These are phyloP conservation scores for Strobilomyces confusus DNA, from an alignment of 768 basidiomycete species.

Conservation along the genomic window DNA sequence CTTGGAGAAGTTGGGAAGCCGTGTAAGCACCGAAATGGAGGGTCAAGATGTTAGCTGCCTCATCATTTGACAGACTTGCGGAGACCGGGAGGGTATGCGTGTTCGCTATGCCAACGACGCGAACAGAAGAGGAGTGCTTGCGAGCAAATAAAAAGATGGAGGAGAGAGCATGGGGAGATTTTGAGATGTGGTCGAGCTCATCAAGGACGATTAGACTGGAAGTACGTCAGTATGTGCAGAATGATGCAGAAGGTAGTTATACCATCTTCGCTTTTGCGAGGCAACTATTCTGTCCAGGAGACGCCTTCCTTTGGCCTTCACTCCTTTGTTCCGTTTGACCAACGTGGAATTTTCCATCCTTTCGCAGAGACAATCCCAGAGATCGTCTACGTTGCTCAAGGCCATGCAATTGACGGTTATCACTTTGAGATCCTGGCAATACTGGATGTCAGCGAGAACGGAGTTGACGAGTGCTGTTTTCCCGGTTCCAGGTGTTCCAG, in stretches of 20 bases:
- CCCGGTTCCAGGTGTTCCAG: constrained; percentile 89
- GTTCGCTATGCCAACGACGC: constrained; percentile 84
- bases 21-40: constrained; percentile 82
- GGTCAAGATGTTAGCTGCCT: constrained; percentile 47
- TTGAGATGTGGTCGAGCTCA: constrained; percentile 80
- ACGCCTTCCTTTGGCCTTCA: constrained; percentile 46
- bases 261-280: constrained; percentile 53
- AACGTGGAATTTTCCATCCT: constrained; percentile 40
- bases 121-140: constrained; percentile 46
- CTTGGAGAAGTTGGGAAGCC: constrained; percentile 62
- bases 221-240: constrained; percentile 18
- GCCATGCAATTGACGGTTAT: constrained; percentile 80
- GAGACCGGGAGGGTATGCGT: constrained; percentile 78
- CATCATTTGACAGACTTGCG: constrained; percentile 34
- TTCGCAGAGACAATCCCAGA: constrained; percentile 68
- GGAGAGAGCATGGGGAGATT: constrained; percentile 53
- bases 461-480: constrained; percentile 84
- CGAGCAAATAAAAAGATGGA: constrained; percentile 68
- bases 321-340: constrained; percentile 34
- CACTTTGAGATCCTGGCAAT: constrained; percentile 40
- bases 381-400: constrained; percentile 56
- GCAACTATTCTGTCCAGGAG: constrained; percentile 44
- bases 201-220: constrained; percentile 74
- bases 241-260: background rate
- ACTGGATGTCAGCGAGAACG: constrained; percentile 45